Conservation (phyloP, 768 basidiomycete species). For the Leucogyrophana mollusca region DNA sequence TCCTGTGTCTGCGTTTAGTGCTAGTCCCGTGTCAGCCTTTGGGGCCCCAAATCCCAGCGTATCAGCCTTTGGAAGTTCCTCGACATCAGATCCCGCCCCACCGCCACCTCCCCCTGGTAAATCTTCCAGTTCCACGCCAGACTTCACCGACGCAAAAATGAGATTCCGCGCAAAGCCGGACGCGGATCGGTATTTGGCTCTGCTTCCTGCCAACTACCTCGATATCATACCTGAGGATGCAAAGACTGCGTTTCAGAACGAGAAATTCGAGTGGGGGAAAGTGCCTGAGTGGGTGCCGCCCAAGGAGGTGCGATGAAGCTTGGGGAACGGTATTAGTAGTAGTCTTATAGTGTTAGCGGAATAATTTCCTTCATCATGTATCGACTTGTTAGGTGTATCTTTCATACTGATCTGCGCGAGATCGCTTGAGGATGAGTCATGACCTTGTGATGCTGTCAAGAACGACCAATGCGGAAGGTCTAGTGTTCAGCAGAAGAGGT, state of each 20-base stretch:
- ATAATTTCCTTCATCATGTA: no score
- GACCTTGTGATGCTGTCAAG: no score
- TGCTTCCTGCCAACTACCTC: conserved; percentile 60
- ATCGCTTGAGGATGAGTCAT: no score
- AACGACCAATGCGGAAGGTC: no score
- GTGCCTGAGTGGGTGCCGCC: conserved; percentile 79
- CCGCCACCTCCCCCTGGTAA: conserved; percentile 16
- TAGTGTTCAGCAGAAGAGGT: no score
- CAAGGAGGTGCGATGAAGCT: conserved; percentile 44
- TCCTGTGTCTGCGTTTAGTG: conserved; percentile 18
- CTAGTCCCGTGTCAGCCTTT: conserved; percentile 9
- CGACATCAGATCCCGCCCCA: conserved; percentile 11
- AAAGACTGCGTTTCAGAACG: conserved; percentile 51
- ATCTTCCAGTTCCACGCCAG: conserved; percentile 22
- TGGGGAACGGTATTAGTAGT: no score
- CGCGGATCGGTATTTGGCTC: conserved; percentile 51
- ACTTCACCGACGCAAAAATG: conserved; percentile 33
- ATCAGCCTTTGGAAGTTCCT: conserved; percentile 25
- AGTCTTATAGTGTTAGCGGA: no score
- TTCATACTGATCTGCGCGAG: no score
- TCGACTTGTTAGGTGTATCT: no score
- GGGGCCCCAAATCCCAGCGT: conserved; percentile 4
- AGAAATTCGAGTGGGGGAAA: conserved; percentile 65
- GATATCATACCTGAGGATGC: conserved; percentile 49
- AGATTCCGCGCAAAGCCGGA: conserved; percentile 40